A percentile compares a stretch with the other conserved stretches of the same genome.
These are phyloP conservation scores for Halenospora varia DNA, from an alignment of 495 filamentous ascomycete species.

Conservation along the genomic window DNA sequence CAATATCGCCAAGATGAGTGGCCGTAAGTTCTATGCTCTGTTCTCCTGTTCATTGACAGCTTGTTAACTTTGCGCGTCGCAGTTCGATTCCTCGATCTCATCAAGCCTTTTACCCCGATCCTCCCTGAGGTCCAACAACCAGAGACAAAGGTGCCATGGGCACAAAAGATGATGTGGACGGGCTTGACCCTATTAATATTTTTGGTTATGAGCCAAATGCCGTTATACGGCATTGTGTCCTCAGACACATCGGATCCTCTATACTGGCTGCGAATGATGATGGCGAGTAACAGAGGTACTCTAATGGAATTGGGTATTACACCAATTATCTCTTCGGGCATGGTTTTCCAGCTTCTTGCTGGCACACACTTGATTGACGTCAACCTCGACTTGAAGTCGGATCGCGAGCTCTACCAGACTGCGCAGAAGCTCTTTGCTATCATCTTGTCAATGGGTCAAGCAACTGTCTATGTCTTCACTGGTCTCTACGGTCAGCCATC, in stretches of 20 bases:
- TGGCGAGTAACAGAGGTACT: conserved; percentile 98
- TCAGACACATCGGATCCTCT: conserved; percentile 96
- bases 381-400: conserved; percentile 98
- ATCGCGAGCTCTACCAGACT: conserved; percentile 99
- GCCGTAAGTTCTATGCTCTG: conserved; percentile 40
- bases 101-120: conserved; percentile 98
- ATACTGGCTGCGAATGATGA: conserved; percentile 99
- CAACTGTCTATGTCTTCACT: conserved; percentile 94
- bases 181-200: conserved; percentile 95
- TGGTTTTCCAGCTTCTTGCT: conserved; percentile 99
- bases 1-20: conserved; percentile 50
- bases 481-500: conserved; percentile 96
- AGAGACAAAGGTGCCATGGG: conserved; percentile 95
- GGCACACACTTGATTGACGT: conserved; percentile 99
- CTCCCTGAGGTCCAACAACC: conserved; percentile 98
- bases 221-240: conserved; percentile 90
- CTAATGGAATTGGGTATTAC: conserved; percentile 99
- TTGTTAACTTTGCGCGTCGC: conserved; percentile 23
- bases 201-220: conserved; percentile 99
- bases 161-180: conserved; percentile 99
- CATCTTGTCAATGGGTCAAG: conserved; percentile 94
- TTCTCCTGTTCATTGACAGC: not conserved
- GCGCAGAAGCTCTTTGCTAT: conserved; percentile 99
- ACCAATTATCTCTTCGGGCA: conserved; percentile 98
- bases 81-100: conserved; percentile 99